Evolutionary conservation across 2,329 filamentous ascomycete species (phyloP).

Genomic region (Ceratocystis destructans): DNA sequence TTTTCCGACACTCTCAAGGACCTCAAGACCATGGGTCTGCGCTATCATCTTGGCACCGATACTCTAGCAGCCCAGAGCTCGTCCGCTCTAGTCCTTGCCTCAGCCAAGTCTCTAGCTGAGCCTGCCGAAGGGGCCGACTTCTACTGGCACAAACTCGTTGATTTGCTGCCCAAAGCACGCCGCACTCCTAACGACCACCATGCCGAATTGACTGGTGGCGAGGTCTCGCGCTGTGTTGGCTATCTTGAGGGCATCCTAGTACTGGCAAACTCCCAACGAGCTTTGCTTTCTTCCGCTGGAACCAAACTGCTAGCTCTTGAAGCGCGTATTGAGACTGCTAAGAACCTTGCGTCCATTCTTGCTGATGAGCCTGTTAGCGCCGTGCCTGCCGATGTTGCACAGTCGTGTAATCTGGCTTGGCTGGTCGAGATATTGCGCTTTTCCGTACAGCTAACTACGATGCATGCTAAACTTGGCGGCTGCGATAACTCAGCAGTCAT

Average conservation of each 20-base stretch:
- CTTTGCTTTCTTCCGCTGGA: slow-evolving; percentile 25
- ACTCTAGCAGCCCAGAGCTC: slow-evolving; percentile 61
- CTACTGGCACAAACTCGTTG: slow-evolving; percentile 61
- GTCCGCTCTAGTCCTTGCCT: slow-evolving; percentile 54
- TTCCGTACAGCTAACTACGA: slow-evolving; percentile 45
- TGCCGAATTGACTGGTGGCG: slow-evolving; percentile 68
- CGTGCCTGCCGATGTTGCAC: slow-evolving; percentile 1
- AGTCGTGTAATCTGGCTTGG: slow-evolving; percentile 36
- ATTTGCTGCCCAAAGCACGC: slow-evolving; percentile 56
- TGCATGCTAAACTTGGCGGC: slow-evolving; percentile 53
- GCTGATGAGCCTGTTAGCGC: neutral
- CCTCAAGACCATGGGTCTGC: slow-evolving; percentile 78
- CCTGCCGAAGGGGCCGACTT: slow-evolving; percentile 22
- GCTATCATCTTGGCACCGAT: slow-evolving; percentile 63
- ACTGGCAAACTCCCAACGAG: slow-evolving; percentile 47
- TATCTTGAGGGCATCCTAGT: slow-evolving; percentile 77
- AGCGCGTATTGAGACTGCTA: neutral
- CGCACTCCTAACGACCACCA: slow-evolving; percentile 58
- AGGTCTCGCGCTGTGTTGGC: slow-evolving; percentile 64
- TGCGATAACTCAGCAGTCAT: slow-evolving; percentile 34
- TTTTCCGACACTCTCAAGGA: slow-evolving; percentile 79
- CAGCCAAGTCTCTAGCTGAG: slow-evolving; percentile 30
- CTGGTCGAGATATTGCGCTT: slow-evolving; percentile 54
- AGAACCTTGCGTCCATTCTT: slow-evolving; percentile 13
- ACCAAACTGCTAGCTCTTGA: slow-evolving; percentile 10